Evolutionary conservation across 2,329 filamentous ascomycete genomes (phyloP), one percentile per base, ranked within the genome.

Genomic region (Fusarium pseudocircinatum): DNA sequence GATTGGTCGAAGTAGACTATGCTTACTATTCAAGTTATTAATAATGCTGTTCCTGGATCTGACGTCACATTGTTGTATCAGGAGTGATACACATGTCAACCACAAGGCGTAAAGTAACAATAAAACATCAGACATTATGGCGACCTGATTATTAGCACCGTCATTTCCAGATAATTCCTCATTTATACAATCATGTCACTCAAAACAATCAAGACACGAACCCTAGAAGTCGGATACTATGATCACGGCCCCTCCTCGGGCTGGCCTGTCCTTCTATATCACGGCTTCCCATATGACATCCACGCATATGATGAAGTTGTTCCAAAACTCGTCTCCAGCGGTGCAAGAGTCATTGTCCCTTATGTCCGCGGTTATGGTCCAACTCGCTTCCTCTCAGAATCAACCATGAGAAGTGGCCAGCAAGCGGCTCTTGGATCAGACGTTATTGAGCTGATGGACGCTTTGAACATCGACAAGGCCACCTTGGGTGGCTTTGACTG

Each of bases 271-370:
- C n/a, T 68, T 7, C 49, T 68, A 3, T 69, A 63, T 15, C 65
- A 68, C 6, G 65, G 65, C n/a, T 68, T 68, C 16, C 65, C 65
- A 2, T 68, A 68, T 4, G 63, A 68, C 7, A 49, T 40, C 2
- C 56, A 68, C 20, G 65, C 56, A 24, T 68, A 68, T 5, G 63
- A 68, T 10, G 15, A 63, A n/a, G 42, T 68, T 15, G 26, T 34
- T 0, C 65, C 56, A 4, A 54, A 36, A 9, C 36, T 68, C 1
- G 7, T 68, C 15, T 54, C 56, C 1, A 9, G 9, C 0, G 64
- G 57, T 10, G 65, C 65, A 14, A 24, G 65, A 16, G 65, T 68
- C 2, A 7, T 68, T 4, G 47, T 68, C 6, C 63, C 56, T 1
- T 68, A 68, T 6, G 16, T 68, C 2, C 65, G 65, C 0, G 56